Conservation (phyloP, 2,329 filamentous ascomycete species). For the Botrytis aclada region DNA sequence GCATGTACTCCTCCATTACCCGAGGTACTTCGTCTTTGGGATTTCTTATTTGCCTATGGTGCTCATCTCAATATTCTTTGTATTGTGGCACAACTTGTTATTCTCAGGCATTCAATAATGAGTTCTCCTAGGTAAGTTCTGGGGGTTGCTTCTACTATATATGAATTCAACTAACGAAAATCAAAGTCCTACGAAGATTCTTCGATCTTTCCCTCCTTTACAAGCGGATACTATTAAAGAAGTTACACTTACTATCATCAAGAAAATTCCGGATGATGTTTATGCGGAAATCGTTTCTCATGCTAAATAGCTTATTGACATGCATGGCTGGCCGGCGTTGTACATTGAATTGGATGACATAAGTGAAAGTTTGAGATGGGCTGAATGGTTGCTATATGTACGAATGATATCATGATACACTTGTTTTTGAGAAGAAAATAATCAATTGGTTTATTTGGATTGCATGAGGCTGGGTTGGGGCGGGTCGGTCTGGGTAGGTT, state of each 20-base stretch:
- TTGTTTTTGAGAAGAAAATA: not conserved
- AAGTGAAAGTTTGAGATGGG: not conserved
- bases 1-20: conserved; percentile 93
- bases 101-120: conserved; percentile 81
- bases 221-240: conserved; percentile 81
- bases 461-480: not conserved
- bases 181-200: conserved; percentile 79
- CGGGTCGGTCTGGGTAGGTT: not conserved
- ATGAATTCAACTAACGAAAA: conserved; percentile 6
- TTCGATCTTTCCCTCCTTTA: conserved; percentile 82
- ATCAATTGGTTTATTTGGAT: not conserved
- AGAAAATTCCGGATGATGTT: conserved; percentile 85
- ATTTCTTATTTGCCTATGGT: conserved; percentile 95
- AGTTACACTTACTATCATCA: conserved; percentile 79
- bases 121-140: conserved; percentile 71
- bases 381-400: not conserved
- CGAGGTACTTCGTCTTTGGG: conserved; percentile 91
- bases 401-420: conserved; percentile 2
- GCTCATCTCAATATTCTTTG: conserved; percentile 93
- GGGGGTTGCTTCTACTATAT: conserved; percentile 1
- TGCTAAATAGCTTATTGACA: conserved; percentile 55
- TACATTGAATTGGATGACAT: not conserved
- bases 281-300: conserved; percentile 89
- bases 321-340: not conserved
- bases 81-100: conserved; percentile 90